These are phyloP conservation scores for Dactylonectria estremocensis DNA, from an alignment of 2,329 filamentous ascomycete species.

Conservation along the genomic window DNA sequence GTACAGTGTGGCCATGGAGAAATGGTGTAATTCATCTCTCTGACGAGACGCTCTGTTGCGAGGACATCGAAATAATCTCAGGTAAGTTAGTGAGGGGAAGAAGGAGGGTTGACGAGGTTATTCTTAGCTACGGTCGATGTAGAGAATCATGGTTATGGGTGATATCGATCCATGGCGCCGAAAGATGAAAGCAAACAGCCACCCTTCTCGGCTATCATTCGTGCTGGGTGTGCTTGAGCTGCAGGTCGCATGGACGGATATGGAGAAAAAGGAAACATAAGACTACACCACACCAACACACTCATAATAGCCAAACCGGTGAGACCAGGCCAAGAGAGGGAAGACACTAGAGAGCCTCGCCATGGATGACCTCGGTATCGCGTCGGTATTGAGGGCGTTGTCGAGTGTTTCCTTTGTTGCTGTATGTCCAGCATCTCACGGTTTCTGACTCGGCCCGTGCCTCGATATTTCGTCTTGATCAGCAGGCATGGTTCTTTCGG, in stretches of 20 bases:
- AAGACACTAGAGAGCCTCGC: constrained; percentile 10
- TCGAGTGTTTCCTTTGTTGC: constrained; percentile 8
- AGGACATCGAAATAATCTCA: neutral
- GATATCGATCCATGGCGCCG: constrained; percentile 19
- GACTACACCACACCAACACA: constrained; percentile 16
- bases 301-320: constrained; percentile 15
- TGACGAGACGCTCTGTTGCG: constrained; percentile 5
- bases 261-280: constrained; percentile 21
- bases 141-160: constrained; percentile 24
- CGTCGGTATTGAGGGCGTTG: neutral
- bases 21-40: constrained; percentile 5
- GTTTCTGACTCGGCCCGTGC: neutral
- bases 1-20: constrained; percentile 7
- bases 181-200: constrained; percentile 6
- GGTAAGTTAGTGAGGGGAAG: neutral
- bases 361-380: neutral
- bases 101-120: constrained; percentile 15
- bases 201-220: constrained; percentile 12
- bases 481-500: neutral
- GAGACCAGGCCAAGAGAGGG: constrained; percentile 20
- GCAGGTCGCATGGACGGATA: constrained; percentile 18
- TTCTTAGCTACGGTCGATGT: constrained; percentile 20
- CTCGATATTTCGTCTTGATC: constrained; percentile 11
- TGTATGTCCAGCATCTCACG: neutral
- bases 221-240: constrained; percentile 18